Base-by-base conservation (phyloP, 257 asterid genomes). In the Solanum arcanum region DNA sequence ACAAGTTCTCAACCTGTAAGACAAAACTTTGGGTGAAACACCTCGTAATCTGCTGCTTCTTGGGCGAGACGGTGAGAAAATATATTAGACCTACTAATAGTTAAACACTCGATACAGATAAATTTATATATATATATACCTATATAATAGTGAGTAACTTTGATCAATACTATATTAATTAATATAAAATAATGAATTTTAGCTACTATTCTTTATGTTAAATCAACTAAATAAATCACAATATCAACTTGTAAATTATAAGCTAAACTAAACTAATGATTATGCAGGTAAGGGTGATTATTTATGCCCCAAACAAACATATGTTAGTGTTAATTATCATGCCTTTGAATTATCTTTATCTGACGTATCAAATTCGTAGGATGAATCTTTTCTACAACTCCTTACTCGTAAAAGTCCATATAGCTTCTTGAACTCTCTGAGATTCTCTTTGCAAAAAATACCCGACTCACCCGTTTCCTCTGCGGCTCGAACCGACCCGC, bases 361-460 rank as follows among this genome's bases (percentile, higher is more conserved):
- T 27, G 83, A 81, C 0, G 87, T n/a, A 21, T 93, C 97, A 25
- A 93, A 83, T 37, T 95, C 98, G 16, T 87, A 27, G 0, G 96
- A 93, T 0, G 85, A 29, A 56, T 93, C 89, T 75, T 93, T 95
- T 44, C 94, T 88, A 87, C 95, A 89, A 64, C 97, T 95, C 84
- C 90, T 92, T 1, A 91, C 87, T 87, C 98, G 94, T 88, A 96
- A 84, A 18, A 93, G 89, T 2, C 99, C 98, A 62, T 94, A 95
- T 42, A 96, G 88, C 78, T 93, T 95, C 90, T 93, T 90, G 47
- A 94, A 91, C 85, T 96, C 98, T 74, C 93, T 96, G 46, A 93
- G 87, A 5, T 91, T 90, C 12, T 94, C 98, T 60, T 88, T 94
- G 33, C 90, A 59, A 3, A 91, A 91, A 9, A 86, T 29, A 5